Evolutionary conservation across 1,139 yeast genomes (phyloP), one percentile per base, ranked within the genome.

Genomic region (Candida frijolesensis): DNA sequence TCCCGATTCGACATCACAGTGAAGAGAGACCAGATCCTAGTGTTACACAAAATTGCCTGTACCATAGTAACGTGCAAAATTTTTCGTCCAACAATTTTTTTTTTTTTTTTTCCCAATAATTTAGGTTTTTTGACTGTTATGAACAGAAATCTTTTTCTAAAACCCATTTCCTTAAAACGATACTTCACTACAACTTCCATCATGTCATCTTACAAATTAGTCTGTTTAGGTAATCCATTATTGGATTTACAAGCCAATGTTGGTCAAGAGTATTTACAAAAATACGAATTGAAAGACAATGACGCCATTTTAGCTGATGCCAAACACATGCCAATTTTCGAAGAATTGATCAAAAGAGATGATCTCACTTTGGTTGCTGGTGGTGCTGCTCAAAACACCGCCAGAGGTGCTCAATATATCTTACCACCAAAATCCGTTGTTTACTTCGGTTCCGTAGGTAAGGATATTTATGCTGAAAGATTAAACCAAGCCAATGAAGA

Each of bases 321-420:
- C 59, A 82, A 86, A 71, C 97, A 90, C 75, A 73, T 85, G 82
- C 89, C 92, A 51, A 89, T 94, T 68, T 94, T 78, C 70, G 86
- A 82, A 52, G 98, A 92, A 72, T 80, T 88, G 59, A 74, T 89
- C 57, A 70, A 78, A 48, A 75, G 76, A 67, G 76, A 81, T 42
- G 83, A 79, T 55, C 85, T 89, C 59, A 82, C 84, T 65, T 74
- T 85, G 57, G 83, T 94, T 61, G 99, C 99, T 55, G 99, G 99
- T 61, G 99, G 99, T 69, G 99, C 99, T 61, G 99, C 98, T 54
- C 99, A 94, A 77, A 94, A 94, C 78, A 86, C 99, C 57, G 97
- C 99, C 53, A 85, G 99, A 76, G 99, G 97, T 66, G 98, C 98
- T 48, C 97, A 94, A 67, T 92, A 90, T 75, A 74, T 90, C 57